Evolutionary conservation across 1,284 basidiomycete genomes (phyloP), one percentile per base, ranked within the genome.

Genomic region (Trametes sp.): DNA sequence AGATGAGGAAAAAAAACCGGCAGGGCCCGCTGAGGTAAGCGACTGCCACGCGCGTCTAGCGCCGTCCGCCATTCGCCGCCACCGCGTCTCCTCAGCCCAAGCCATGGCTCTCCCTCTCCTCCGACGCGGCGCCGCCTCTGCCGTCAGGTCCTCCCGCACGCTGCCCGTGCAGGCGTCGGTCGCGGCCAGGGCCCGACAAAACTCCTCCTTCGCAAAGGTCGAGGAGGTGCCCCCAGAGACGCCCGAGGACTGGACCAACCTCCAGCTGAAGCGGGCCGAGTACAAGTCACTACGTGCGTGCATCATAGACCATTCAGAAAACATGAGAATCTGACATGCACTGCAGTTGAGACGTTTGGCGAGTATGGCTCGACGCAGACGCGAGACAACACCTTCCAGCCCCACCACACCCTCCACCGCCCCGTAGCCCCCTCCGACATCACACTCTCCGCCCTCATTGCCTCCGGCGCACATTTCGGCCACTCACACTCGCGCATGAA

Each of bases 381-480:
- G 35, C 81, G 87, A 21, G 80, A 88, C 24, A 92, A 85, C 64
- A 82, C 87, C 31, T 96, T 85, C 77, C 89, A 87, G 73, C 88
- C 94, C 2, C 86, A 91, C 68, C 88, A 96, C 69, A 74, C 82
- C 36, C 83, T 95, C 28, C 87, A 88, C 70, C 84, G 85, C 67
- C 90, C 94, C 16, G 75, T 84, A 8, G 74, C 81, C 24, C 83
- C 89, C 9, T 78, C 85, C 51, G 80, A 92, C 64, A 82, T 90
- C 62, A 95, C 95, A 1, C 82, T 97, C 49, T 96, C 95, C 10
- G 92, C 96, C 49, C 88, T 99, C 61, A 81, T 98, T 45, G 96
- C 98, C 0, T 84, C 96, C 8, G 95, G 95, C 33, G 96, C 98
- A 13, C 97, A 98, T 74, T 87, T 99, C 48, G 98, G 98, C 4